Conservation (phyloP, 257 asterid species). For the Euphrasia confusa region DNA sequence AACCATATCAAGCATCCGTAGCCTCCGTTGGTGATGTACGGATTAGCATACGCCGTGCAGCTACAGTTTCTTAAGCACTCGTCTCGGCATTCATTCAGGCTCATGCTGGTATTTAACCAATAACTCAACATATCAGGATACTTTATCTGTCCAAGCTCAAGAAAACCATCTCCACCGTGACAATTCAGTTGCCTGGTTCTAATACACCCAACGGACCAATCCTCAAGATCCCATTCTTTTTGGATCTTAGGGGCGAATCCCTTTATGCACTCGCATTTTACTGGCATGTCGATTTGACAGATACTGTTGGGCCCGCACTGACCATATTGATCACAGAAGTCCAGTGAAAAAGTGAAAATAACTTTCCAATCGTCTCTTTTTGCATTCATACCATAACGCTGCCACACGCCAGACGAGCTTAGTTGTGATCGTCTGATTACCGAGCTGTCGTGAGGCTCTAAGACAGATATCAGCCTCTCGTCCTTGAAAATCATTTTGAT, state of each 20-base stretch:
- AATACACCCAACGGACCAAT: slow-evolving; percentile 27
- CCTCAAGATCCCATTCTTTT: slow-evolving; percentile 12
- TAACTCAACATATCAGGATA: slow-evolving; percentile 24
- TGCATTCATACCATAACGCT: slow-evolving; percentile 5
- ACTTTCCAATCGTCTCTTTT: slow-evolving; percentile 19
- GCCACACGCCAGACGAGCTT: neutral
- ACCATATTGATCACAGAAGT: slow-evolving; percentile 18
- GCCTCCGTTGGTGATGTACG: slow-evolving; percentile 17
- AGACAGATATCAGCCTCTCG: slow-evolving; percentile 4
- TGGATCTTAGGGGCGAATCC: slow-evolving; percentile 12
- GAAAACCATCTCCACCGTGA: slow-evolving; percentile 12
- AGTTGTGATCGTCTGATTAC: slow-evolving; percentile 8
- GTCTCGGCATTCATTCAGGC: slow-evolving; percentile 24
- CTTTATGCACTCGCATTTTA: slow-evolving; percentile 21
- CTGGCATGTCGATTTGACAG: slow-evolving; percentile 5
- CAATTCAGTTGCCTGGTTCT: slow-evolving; percentile 23
- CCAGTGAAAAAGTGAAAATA: neutral
- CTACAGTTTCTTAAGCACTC: slow-evolving; percentile 26
- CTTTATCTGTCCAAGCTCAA: slow-evolving; percentile 14
- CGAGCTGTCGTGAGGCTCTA: slow-evolving; percentile 16
- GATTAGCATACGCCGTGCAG: slow-evolving; percentile 29
- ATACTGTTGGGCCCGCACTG: slow-evolving; percentile 26
- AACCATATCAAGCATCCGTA: slow-evolving; percentile 28
- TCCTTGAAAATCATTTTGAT: neutral
- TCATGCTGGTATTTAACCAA: slow-evolving; percentile 22